Percentiles rank a stretch among this genome's conserved stretches.
Evolutionary conservation across 176 grass and related monocot species (phyloP).

Genomic region (maize (Zea mays)): DNA sequence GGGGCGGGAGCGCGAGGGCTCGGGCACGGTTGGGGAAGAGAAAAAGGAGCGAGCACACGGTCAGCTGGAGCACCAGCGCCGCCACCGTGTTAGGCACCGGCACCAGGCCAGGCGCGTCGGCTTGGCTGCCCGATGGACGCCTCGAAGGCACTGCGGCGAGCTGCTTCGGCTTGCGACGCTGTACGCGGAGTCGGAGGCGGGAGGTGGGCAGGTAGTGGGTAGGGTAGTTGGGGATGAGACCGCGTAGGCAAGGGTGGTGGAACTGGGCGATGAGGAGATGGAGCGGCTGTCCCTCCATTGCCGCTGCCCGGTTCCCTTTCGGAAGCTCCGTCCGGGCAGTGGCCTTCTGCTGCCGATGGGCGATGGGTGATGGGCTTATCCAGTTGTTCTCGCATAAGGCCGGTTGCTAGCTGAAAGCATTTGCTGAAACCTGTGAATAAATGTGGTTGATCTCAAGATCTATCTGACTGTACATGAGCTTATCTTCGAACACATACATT

Average conservation of each 20-base stretch:
- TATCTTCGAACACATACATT: background rate
- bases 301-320: background rate
- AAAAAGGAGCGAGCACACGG: constrained; percentile 43
- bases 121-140: background rate
- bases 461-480: background rate
- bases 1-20: constrained; percentile 29
- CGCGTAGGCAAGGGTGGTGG: constrained; percentile 7
- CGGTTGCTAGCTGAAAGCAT: background rate
- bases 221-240: background rate
- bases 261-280: constrained; percentile 33
- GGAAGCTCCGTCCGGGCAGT: background rate
- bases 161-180: constrained; percentile 23
- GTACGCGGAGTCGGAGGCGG: constrained; percentile 23
- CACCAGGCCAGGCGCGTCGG: constrained; percentile 10
- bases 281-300: constrained; percentile 39
- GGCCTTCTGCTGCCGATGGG: constrained; percentile 5
- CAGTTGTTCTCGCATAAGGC: background rate
- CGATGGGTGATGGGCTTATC: background rate
- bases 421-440: background rate
- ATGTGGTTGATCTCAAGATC: background rate
- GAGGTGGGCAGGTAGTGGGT: background rate
- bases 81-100: constrained; percentile 24
- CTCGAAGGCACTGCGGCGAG: constrained; percentile 24
- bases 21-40: constrained; percentile 43
- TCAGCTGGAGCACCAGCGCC: constrained; percentile 54